Percentiles rank a stretch among this genome's conserved stretches.
These are phyloP conservation scores for Triadica sebifera DNA, from an alignment of 345 rosid genomes.

Conservation along the genomic window DNA sequence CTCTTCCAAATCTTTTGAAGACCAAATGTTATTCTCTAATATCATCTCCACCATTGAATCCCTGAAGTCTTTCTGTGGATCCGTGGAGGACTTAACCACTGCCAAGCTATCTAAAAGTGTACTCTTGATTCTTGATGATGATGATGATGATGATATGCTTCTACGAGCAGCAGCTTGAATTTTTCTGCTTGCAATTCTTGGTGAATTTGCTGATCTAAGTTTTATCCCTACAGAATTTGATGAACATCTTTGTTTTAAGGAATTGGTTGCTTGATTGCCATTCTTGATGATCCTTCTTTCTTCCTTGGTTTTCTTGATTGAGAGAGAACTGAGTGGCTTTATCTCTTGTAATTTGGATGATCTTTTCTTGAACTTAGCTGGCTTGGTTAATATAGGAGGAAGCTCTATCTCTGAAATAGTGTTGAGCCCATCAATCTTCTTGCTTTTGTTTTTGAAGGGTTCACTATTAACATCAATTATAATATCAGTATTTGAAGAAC, in stretches of 20 bases:
- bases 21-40: constrained; percentile 60
- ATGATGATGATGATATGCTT: constrained; percentile 21
- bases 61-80: constrained; percentile 78
- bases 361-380: constrained; percentile 9
- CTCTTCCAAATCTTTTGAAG: constrained; percentile 75
- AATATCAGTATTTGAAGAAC: constrained; percentile 41
- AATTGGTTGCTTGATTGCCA: constrained; percentile 5
- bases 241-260: not conserved
- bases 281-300: constrained; percentile 23
- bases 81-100: constrained; percentile 68
- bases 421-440: constrained; percentile 20
- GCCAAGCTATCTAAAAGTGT: constrained; percentile 51
- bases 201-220: constrained; percentile 52
- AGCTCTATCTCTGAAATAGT: constrained; percentile 26
- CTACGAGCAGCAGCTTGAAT: constrained; percentile 23
- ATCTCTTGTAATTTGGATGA: constrained; percentile 5
- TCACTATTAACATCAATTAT: constrained; percentile 39
- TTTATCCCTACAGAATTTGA: constrained; percentile 54
- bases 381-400: constrained; percentile 19
- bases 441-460: constrained; percentile 10
- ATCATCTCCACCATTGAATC: constrained; percentile 99
- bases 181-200: constrained; percentile 36
- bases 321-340: constrained; percentile 16
- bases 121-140: constrained; percentile 24
- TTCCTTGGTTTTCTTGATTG: constrained; percentile 32